Conservation (phyloP, 208 protist genomes). For the Leishmania arabica region DNA sequence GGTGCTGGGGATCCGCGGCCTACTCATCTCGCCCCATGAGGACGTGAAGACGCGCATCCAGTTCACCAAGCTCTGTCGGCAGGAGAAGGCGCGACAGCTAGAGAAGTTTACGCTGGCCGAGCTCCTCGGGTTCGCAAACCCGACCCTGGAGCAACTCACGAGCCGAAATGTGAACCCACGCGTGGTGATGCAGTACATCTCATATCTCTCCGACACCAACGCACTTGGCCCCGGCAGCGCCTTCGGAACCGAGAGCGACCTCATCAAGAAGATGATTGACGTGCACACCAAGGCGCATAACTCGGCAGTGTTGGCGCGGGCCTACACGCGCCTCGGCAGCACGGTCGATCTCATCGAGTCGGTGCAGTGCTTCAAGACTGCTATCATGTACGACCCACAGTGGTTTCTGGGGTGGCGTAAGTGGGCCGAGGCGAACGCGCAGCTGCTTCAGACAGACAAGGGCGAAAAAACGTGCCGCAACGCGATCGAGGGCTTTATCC, state of each 20-base stretch:
- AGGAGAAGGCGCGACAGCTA: constrained; percentile 69
- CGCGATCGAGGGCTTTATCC: constrained; percentile 85
- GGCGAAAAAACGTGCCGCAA: constrained; percentile 62
- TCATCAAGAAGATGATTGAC: constrained; percentile 87
- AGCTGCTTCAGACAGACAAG: constrained; percentile 51
- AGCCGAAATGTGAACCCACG: constrained; percentile 69
- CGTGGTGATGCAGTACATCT: constrained; percentile 89
- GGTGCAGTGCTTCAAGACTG: constrained; percentile 77
- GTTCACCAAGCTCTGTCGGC: constrained; percentile 95
- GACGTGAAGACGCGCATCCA: constrained; percentile 97
- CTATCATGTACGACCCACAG: constrained; percentile 78
- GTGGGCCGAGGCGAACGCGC: constrained; percentile 75
- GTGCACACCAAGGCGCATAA: constrained; percentile 81
- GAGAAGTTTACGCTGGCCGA: constrained; percentile 82
- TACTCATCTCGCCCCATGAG: constrained; percentile 92
- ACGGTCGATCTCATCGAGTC: constrained; percentile 61
- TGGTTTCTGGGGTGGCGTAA: constrained; percentile 88
- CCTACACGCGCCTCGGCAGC: constrained; percentile 75
- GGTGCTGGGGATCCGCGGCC: constrained; percentile 93
- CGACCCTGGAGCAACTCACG: constrained; percentile 75
- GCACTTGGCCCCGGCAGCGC: constrained; percentile 51
- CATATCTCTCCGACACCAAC: constrained; percentile 69
- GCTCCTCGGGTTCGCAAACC: constrained; percentile 62
- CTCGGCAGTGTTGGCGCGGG: constrained; percentile 54
- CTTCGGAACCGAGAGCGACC: constrained; percentile 73